Base-by-base conservation (phyloP, 176 grass and related monocot genomes). In the Oryza rufipogon region DNA sequence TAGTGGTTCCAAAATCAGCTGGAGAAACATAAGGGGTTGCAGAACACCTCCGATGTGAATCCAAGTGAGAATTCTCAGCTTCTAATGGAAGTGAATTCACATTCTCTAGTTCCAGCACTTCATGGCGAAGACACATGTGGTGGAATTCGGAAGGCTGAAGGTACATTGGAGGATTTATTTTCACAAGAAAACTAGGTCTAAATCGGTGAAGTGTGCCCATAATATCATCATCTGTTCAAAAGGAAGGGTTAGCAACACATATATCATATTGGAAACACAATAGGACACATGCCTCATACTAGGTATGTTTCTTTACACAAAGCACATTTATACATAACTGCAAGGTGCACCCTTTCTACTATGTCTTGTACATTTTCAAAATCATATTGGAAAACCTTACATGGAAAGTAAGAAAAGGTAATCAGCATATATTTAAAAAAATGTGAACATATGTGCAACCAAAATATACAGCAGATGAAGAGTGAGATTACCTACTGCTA, bases 211-310 rank as follows among this genome's bases (percentile, higher is more conserved):
- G 68, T 75, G 74, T 74, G 63, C 33, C 79, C 74, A 97, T 82
- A 81, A 92, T 70, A 88, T 91, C 84, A 87, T 94, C 95, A 84
- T 97, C 95, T 97, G 90, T 70, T 85, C 41, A 75, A 84, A 88
- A 92, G 69, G 25, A 76, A 14, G 22, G 64, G 78, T 80, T 28
- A 88, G 81, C 58, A 20, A 58, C 54, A 58, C 54, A 20, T 52
- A 47, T 47, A 10, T 47, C 45, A 12, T 47, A 47, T 47, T 47
- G 9, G 45, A 47, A 10, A 52, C 49, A 52, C 14, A 13, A 52
- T 52, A 52, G 49, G 14, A 52, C 32, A n/a, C 39, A 39, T 48
- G 4, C 16, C n/a, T 73, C 36, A 33, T 30, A 78, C 42, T 77
- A 70, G 26, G 9, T 64, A 64, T 32, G 23, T 75, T 63, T 81